Evolutionary conservation across 805 yeast species (phyloP).

Genomic region (Saccharomyces paradoxus): DNA sequence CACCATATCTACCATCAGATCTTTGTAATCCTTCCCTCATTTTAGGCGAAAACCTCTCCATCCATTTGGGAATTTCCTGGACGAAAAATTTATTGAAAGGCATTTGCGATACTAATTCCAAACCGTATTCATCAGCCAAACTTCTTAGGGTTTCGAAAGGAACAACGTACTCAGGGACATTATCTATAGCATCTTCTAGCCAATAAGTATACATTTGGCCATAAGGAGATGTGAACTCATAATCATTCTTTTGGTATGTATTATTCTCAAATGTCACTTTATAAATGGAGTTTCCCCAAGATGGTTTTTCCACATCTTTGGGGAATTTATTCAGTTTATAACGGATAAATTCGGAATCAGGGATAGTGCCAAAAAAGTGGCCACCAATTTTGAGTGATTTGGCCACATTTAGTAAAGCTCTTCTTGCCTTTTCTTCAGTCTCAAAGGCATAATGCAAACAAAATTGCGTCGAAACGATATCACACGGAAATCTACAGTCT

Average conservation of each 20-base stretch:
- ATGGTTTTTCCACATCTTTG: conserved; percentile 40
- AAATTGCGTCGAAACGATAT: conserved; percentile 83
- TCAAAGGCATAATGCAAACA: conserved; percentile 93
- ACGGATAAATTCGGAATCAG: conserved; percentile 77
- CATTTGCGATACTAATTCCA: conserved; percentile 62
- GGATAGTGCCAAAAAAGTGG: conserved; percentile 85
- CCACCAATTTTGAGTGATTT: conserved; percentile 76
- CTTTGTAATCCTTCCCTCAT: conserved; percentile 64
- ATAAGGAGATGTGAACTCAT: conserved; percentile 62
- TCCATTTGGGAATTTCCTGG: conserved; percentile 65
- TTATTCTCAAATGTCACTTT: conserved; percentile 70
- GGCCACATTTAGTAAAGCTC: conserved; percentile 65
- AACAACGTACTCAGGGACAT: conserved; percentile 94
- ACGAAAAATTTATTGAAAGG: conserved; percentile 77
- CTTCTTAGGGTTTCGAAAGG: conserved; percentile 84
- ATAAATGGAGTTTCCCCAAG: conserved; percentile 83
- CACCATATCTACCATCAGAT: conserved; percentile 74
- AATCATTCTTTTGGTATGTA: conserved; percentile 56
- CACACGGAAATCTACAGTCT: conserved; percentile 68
- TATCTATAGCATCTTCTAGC: conserved; percentile 87
- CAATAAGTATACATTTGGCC: conserved; percentile 81
- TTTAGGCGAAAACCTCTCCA: conserved; percentile 47
- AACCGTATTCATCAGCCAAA: conserved; percentile 74
- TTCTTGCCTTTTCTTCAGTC: conserved; percentile 69
- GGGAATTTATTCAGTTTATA: conserved; percentile 50